phyloP scores from a whole-genome alignment of 352 stramenopile species.

The Globisporangium heterothallicum region DNA sequence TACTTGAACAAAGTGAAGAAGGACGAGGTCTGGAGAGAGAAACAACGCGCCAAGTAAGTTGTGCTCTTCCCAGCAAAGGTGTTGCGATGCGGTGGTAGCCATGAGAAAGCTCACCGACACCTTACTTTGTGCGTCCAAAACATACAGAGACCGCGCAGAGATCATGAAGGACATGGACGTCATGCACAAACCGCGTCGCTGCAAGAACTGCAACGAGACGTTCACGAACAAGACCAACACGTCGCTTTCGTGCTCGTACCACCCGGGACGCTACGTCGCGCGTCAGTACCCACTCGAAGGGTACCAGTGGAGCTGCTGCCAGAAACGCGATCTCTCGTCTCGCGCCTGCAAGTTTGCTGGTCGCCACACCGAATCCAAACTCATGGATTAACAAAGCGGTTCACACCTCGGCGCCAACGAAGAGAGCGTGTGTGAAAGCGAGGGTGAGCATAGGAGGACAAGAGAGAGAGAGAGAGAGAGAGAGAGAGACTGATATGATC shows the following conservation, averaged over 20 bases:
- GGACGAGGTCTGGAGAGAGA: constrained; percentile 59
- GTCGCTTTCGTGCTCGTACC: constrained; percentile 73
- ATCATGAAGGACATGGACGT: constrained; percentile 70
- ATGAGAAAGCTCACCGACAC: too few species aligned
- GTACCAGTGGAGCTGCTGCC: constrained; percentile 81
- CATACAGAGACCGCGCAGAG: constrained; percentile 47
- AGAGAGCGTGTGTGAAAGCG: not conserved
- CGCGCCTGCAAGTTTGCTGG: constrained; percentile 77
- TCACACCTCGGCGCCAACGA: too few species aligned
- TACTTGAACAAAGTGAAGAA: constrained; percentile 80
- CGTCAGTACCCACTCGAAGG: constrained; percentile 76
- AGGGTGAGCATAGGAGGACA: too few species aligned
- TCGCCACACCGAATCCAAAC: constrained; percentile 65
- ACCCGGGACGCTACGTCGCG: constrained; percentile 67
- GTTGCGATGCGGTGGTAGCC: too few species aligned
- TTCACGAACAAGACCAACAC: constrained; percentile 82
- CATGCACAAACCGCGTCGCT: constrained; percentile 66
- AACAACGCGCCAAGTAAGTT: constrained; percentile 42
- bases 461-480: too few species aligned
- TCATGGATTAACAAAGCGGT: constrained; percentile 30
- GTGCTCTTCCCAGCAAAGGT: too few species aligned
- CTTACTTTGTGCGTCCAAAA: too few species aligned
- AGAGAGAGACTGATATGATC: not conserved
- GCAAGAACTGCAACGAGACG: constrained; percentile 79
- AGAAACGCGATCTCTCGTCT: constrained; percentile 74